Conservation (phyloP, 2,329 filamentous ascomycete species). For the Bisporella sp. region DNA sequence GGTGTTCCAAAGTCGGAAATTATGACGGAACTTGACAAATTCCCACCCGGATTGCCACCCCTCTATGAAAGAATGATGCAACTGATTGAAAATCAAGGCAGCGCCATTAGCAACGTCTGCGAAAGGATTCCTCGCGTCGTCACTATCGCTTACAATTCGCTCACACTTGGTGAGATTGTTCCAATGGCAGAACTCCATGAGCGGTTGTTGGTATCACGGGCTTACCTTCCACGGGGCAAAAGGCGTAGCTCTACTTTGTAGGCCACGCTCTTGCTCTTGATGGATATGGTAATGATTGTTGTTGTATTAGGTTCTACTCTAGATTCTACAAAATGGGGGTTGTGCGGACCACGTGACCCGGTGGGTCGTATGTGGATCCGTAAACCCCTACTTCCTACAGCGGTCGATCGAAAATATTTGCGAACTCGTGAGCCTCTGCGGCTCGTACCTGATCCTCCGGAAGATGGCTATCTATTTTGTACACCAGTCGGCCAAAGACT, state of each 20-base stretch:
- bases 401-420: background rate
- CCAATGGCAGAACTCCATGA: background rate
- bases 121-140: background rate
- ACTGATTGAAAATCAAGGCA: background rate
- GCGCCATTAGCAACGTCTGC: background rate
- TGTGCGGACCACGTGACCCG: no score
- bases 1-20: background rate
- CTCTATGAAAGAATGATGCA: background rate
- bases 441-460: background rate
- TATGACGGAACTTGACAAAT: background rate
- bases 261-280: no score
- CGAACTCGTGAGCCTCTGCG: background rate
- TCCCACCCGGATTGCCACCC: background rate
- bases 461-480: background rate
- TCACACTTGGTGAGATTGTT: background rate
- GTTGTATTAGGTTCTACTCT: no score
- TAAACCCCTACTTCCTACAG: no score
- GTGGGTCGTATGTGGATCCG: no score
- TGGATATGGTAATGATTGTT: no score
- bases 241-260: no score
- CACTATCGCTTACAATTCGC: background rate
- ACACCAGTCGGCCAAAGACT: background rate
- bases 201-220: no score
- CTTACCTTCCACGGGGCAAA: no score
- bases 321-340: no score